These are phyloP conservation scores for Fusarium temperatum DNA, from an alignment of 2,329 filamentous ascomycete species.

Conservation along the genomic window DNA sequence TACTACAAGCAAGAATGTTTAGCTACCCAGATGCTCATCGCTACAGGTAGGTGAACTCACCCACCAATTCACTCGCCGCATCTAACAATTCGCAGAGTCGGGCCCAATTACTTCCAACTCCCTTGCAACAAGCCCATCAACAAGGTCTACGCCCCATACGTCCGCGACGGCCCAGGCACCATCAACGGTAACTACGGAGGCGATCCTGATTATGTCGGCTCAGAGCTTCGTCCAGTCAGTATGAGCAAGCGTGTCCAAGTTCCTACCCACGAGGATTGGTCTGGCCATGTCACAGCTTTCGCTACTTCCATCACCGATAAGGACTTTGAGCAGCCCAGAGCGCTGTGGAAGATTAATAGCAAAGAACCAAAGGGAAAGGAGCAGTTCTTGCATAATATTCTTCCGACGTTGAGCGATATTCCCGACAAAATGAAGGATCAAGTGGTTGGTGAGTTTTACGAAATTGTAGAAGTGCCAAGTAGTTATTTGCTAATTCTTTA, in stretches of 20 bases:
- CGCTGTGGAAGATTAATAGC: conserved; percentile 38
- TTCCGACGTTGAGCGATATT: conserved; percentile 27
- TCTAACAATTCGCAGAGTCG: conserved; percentile 53
- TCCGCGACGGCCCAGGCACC: conserved; percentile 37
- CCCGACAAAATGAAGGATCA: conserved; percentile 18
- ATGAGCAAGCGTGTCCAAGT: conserved; percentile 32
- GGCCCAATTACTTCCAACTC: conserved; percentile 60
- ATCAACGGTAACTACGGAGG: conserved; percentile 42
- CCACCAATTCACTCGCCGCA: too few relatives aligned
- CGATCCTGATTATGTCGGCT: conserved; percentile 41
- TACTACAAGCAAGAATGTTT: conserved; percentile 69
- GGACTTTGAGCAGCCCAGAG: conserved; percentile 37
- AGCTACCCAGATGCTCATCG: conserved; percentile 70
- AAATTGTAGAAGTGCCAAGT: too few relatives aligned
- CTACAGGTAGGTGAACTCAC: conserved; percentile 45
- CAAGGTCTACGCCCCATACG: conserved; percentile 38
- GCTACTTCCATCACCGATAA: conserved; percentile 15
- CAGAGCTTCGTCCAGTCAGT: conserved; percentile 54
- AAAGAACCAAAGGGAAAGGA: conserved; percentile 23
- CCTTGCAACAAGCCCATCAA: conserved; percentile 44
- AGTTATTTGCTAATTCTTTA: too few relatives aligned
- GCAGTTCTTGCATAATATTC: conserved; percentile 35
- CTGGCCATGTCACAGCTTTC: conserved; percentile 31
- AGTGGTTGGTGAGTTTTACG: conserved; percentile 1
- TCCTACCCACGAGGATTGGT: conserved; percentile 35